Conservation (phyloP, 2,329 filamentous ascomycete genomes). For the Ascochyta pisi region DNA sequence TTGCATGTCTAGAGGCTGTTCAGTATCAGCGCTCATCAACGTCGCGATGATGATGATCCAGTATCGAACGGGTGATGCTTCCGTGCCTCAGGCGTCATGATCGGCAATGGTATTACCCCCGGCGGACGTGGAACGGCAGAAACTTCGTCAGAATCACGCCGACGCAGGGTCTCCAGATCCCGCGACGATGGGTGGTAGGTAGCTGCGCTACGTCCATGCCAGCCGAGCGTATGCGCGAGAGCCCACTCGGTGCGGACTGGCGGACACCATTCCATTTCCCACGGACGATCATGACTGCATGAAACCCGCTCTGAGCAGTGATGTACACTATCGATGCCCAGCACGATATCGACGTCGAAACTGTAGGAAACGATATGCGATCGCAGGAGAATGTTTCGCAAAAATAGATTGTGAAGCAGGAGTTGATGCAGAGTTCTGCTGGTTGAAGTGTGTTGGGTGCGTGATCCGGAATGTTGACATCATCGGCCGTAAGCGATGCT, state of each 20-base stretch:
- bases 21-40: neutral
- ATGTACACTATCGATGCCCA: conserved; percentile 21
- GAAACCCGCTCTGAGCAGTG: conserved; percentile 20
- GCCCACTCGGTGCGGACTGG: conserved; percentile 16
- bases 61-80: conserved; percentile 12
- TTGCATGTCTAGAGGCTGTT: neutral
- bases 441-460: conserved; percentile 14
- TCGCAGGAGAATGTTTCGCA: conserved; percentile 16
- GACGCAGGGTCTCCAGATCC: conserved; percentile 36
- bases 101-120: conserved; percentile 27
- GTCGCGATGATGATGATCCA: conserved; percentile 11
- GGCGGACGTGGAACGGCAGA: conserved; percentile 28
- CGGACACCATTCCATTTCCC: conserved; percentile 25
- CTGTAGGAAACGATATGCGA: conserved; percentile 22
- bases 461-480: conserved; percentile 33
- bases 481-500: conserved; percentile 18
- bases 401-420: conserved; percentile 34
- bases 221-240: conserved; percentile 18
- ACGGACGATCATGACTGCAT: conserved; percentile 33
- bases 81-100: conserved; percentile 42
- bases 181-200: conserved; percentile 25
- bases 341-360: conserved; percentile 20
- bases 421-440: conserved; percentile 14
- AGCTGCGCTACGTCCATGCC: conserved; percentile 22
- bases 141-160: conserved; percentile 31